These are phyloP conservation scores for Meyerozyma smithsonii DNA, from an alignment of 1,139 yeast genomes.

Conservation along the genomic window DNA sequence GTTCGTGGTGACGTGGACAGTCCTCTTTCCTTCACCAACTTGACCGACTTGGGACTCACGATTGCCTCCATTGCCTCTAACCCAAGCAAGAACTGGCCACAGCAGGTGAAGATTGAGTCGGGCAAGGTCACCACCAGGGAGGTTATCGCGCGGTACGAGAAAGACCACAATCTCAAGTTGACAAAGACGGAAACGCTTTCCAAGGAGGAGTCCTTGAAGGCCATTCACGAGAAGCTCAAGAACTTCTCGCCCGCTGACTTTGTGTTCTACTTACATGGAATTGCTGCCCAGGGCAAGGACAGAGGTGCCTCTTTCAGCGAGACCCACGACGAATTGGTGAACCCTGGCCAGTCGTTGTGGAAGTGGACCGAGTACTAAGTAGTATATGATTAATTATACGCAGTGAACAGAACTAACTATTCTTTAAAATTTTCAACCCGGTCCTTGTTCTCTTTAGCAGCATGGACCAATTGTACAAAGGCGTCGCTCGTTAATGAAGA, in stretches of 20 bases:
- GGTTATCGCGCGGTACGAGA: slow-evolving; percentile 37
- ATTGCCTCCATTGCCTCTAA: slow-evolving; percentile 37
- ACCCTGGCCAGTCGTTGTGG: slow-evolving; percentile 51
- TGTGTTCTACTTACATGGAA: slow-evolving; percentile 11
- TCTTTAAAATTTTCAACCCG: slow-evolving; percentile 42
- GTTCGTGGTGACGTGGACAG: slow-evolving; percentile 40
- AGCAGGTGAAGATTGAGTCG: slow-evolving; percentile 40
- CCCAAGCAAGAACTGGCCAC: slow-evolving; percentile 40
- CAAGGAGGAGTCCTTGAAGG: slow-evolving; percentile 26
- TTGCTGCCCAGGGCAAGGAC: slow-evolving; percentile 9
- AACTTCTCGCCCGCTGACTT: slow-evolving; percentile 26
- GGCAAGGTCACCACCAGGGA: slow-evolving; percentile 35
- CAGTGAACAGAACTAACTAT: neutral
- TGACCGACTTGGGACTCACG: slow-evolving; percentile 45
- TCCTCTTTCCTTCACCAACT: slow-evolving; percentile 25
- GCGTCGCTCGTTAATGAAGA: slow-evolving; percentile 33
- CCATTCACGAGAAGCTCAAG: slow-evolving; percentile 22
- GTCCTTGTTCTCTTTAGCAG: slow-evolving; percentile 67
- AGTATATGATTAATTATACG: no score
- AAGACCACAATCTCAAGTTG: slow-evolving; percentile 32
- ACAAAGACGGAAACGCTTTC: slow-evolving; percentile 21
- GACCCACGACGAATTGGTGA: slow-evolving; percentile 47
- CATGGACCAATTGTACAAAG: slow-evolving; percentile 69
- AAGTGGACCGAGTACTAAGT: slow-evolving; percentile 40
- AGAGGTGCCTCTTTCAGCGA: slow-evolving; percentile 6